Evolutionary conservation across 768 basidiomycete genomes (phyloP).

Genomic region (Serendipita sp.): DNA sequence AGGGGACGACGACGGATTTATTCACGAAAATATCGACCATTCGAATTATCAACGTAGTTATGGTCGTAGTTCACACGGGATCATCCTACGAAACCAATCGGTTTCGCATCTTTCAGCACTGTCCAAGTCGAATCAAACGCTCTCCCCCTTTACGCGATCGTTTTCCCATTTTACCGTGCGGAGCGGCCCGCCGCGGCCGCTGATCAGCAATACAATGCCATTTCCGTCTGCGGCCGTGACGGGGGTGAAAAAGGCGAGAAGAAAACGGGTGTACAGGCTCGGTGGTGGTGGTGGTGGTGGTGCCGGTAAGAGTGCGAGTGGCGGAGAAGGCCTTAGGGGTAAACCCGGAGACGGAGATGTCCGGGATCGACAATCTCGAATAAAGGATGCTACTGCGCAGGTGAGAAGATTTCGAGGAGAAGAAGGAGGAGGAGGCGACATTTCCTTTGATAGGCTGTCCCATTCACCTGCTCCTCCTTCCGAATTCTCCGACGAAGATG

Average conservation of each 20-base stretch:
- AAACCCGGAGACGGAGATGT: background rate
- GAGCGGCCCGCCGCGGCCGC: conserved; percentile 53
- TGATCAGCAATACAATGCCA: conserved; percentile 19
- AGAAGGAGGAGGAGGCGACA: background rate
- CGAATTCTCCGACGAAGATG: conserved; percentile 47
- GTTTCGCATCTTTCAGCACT: conserved; percentile 78
- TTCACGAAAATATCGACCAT: background rate
- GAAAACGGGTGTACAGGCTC: conserved; percentile 58
- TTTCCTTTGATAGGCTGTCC: background rate
- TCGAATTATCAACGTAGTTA: background rate
- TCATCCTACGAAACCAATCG: conserved; percentile 34
- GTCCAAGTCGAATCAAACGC: conserved; percentile 77
- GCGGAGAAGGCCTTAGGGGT: background rate
- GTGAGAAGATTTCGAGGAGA: background rate
- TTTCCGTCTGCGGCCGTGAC: conserved; percentile 25
- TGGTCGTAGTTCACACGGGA: background rate
- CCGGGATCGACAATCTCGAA: background rate
- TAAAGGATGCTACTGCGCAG: conserved; percentile 15
- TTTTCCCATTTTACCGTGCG: conserved; percentile 86
- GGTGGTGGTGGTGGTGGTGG: conserved; percentile 18
- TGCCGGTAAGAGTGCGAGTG: background rate
- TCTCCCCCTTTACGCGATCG: conserved; percentile 84
- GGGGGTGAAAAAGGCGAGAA: conserved; percentile 49
- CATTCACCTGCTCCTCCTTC: conserved; percentile 3
- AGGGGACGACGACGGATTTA: no score